Conservation (phyloP, 2,329 filamentous ascomycete species). For the Phaeophleospora eucalypticola region DNA sequence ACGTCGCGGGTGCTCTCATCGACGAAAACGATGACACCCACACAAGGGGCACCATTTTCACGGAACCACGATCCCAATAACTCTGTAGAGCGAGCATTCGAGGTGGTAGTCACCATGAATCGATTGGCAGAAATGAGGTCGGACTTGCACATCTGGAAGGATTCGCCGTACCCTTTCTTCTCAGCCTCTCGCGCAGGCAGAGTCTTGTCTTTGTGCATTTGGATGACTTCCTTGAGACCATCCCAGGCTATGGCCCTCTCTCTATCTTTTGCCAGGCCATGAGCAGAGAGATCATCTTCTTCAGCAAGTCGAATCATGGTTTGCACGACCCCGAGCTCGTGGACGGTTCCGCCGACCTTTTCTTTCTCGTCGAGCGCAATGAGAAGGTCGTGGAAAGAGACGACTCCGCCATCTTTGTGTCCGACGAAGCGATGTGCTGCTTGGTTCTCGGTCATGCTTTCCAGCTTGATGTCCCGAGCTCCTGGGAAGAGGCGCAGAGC, state of each 20-base stretch:
- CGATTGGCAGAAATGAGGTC: constrained; percentile 12
- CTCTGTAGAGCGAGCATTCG: constrained; percentile 7
- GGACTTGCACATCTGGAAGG: constrained; percentile 13
- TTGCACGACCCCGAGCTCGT: constrained; percentile 4
- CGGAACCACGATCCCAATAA: neutral
- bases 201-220: neutral
- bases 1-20: constrained; percentile 17
- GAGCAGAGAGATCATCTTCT: no score
- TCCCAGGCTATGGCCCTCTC: neutral
- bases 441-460: neutral
- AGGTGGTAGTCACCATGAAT: constrained; percentile 17
- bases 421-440: neutral
- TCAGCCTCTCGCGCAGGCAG: neutral
- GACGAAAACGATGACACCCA: constrained; percentile 13
- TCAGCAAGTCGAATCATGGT: constrained; percentile 2
- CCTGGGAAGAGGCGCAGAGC: constrained; percentile 13
- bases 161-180: neutral
- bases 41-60: no score
- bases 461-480: constrained; percentile 6
- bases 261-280: neutral
- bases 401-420: constrained; percentile 1
- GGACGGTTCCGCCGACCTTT: neutral
- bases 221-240: neutral
- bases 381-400: constrained; percentile 6
- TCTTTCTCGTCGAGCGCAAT: constrained; percentile 8